phyloP scores from a whole-genome alignment of 371 early-diverging fungal genomes.

The Mortierella sp. region DNA sequence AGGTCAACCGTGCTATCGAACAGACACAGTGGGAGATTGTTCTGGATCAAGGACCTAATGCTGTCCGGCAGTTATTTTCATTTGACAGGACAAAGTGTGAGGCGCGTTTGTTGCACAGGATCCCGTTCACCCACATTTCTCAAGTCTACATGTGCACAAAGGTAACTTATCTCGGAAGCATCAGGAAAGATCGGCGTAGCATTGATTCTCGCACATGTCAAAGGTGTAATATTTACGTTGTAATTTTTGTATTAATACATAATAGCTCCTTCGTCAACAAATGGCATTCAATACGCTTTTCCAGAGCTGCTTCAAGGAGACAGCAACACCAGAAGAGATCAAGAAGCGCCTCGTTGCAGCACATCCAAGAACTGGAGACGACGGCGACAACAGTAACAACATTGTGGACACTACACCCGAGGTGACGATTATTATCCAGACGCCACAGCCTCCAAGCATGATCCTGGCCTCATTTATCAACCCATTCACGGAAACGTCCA shows the following conservation, averaged over 20 bases:
- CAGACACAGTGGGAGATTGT: conserved; percentile 46
- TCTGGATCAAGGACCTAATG: conserved; percentile 35
- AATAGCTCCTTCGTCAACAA: conserved; percentile 63
- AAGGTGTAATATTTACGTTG: not conserved
- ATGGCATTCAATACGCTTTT: conserved; percentile 69
- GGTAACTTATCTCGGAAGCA: conserved; percentile 35
- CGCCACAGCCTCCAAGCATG: conserved; percentile 45
- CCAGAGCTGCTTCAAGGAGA: conserved; percentile 64
- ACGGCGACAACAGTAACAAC: not conserved
- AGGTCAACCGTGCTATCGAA: conserved; percentile 34
- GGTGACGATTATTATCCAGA: conserved; percentile 45
- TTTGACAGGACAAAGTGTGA: conserved; percentile 55
- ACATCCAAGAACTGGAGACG: not conserved
- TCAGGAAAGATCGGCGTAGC: not conserved
- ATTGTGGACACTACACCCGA: conserved; percentile 25
- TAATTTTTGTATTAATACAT: not conserved
- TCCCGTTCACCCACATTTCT: conserved; percentile 70
- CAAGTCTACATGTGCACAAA: conserved; percentile 66
- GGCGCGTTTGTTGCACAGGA: conserved; percentile 60
- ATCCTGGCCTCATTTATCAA: conserved; percentile 48
- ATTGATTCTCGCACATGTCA: not conserved
- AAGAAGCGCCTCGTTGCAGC: conserved; percentile 16
- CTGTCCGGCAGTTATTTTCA: conserved; percentile 42
- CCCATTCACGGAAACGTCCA: conserved; percentile 37
- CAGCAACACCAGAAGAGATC: conserved; percentile 18